A percentile compares a stretch with the other conserved stretches of the same genome.
phyloP scores from a whole-genome alignment of 164 flowering plant genomes.

The Litsea cubeba region DNA sequence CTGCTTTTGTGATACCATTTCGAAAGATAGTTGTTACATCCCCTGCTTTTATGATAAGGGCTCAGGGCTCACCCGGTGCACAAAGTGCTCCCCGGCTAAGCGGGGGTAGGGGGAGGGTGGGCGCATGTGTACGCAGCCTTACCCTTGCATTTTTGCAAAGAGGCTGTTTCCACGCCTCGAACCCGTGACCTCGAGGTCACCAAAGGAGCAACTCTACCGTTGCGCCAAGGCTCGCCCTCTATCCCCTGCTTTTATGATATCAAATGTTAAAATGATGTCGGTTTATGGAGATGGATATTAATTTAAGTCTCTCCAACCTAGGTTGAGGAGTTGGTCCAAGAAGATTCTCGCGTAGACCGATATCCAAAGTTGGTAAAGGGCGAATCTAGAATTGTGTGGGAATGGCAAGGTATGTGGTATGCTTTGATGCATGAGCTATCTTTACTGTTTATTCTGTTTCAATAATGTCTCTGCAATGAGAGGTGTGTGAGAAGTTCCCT shows the following conservation, averaged over 20 bases:
- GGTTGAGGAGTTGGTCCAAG: slow-evolving; percentile 88
- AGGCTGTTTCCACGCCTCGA: too few species aligned
- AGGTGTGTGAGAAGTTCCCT: not conserved
- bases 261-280: too few species aligned
- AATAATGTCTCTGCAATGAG: not conserved
- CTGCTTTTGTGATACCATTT: not conserved
- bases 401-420: slow-evolving; percentile 91
- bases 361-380: slow-evolving; percentile 90
- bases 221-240: too few species aligned
- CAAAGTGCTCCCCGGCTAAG: too few species aligned
- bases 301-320: slow-evolving; percentile 17
- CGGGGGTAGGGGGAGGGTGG: too few species aligned
- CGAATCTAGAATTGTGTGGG: slow-evolving; percentile 93
- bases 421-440: not conserved
- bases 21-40: not conserved
- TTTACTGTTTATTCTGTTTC: not conserved
- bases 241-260: not conserved
- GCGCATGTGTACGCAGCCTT: too few species aligned
- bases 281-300: not conserved
- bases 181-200: too few species aligned
- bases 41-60: not conserved
- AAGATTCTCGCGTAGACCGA: slow-evolving; percentile 87
- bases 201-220: too few species aligned
- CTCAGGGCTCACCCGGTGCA: too few species aligned
- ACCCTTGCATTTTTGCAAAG: too few species aligned